These are phyloP conservation scores for Chenopodium album DNA, from an alignment of 148 eudicot genomes.

Conservation along the genomic window DNA sequence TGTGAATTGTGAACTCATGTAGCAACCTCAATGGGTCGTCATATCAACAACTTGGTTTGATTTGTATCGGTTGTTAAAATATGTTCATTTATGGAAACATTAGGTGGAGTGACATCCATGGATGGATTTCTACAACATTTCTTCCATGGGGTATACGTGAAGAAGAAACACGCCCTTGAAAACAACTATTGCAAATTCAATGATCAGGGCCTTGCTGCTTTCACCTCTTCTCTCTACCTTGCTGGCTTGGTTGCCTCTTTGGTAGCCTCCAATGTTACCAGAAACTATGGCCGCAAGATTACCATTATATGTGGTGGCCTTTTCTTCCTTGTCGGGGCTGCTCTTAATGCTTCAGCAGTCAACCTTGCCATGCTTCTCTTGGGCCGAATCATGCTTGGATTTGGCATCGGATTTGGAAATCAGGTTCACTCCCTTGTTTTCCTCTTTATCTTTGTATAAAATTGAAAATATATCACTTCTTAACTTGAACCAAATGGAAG, in stretches of 20 bases:
- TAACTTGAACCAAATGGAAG: not conserved
- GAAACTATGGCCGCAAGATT: slow-evolving; percentile 60
- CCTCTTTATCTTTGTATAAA: not conserved
- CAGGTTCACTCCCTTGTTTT: slow-evolving; percentile 42
- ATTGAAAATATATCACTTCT: no score
- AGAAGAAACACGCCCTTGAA: slow-evolving; percentile 57
- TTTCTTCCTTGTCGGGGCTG: slow-evolving; percentile 69
- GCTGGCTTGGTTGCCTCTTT: slow-evolving; percentile 75
- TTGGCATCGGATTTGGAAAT: slow-evolving; percentile 94
- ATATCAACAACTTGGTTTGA: not conserved
- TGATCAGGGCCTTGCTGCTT: slow-evolving; percentile 81
- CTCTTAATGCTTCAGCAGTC: slow-evolving; percentile 65
- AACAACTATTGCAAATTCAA: slow-evolving; percentile 87
- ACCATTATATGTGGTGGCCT: slow-evolving; percentile 77
- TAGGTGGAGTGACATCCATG: slow-evolving; percentile 93
- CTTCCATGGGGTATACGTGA: slow-evolving; percentile 59
- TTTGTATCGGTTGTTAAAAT: not conserved
- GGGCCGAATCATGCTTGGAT: slow-evolving; percentile 88
- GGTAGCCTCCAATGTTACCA: slow-evolving; percentile 67
- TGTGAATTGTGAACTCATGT: no score
- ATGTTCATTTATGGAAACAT: not conserved
- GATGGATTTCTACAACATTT: slow-evolving; percentile 69
- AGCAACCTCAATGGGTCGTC: no score
- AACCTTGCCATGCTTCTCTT: slow-evolving; percentile 70
- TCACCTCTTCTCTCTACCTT: slow-evolving; percentile 84